Evolutionary conservation across 257 asterid species (phyloP).

Genomic region (Fraxinus anomala): DNA sequence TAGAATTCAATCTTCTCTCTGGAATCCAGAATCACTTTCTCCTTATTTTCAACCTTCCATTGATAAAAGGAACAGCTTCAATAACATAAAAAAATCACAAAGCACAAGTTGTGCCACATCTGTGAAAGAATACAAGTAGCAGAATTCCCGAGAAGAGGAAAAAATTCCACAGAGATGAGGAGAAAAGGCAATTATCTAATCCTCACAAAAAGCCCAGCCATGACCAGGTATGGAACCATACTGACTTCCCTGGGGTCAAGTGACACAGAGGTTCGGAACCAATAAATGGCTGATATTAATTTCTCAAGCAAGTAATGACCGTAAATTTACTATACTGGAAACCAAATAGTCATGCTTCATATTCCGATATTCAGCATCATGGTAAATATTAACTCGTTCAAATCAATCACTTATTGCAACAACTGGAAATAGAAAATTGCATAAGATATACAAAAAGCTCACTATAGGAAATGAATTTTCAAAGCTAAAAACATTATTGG

Average conservation of each 20-base stretch:
- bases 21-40: conserved; percentile 78
- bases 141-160: conserved; percentile 15
- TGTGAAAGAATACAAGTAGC: conserved; percentile 19
- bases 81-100: conserved; percentile 11
- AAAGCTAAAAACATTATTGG: background rate
- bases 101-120: conserved; percentile 12
- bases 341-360: background rate
- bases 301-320: background rate
- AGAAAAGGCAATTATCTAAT: background rate
- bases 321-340: background rate
- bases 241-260: conserved; percentile 10
- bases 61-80: conserved; percentile 33
- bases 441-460: conserved; percentile 10
- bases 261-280: background rate
- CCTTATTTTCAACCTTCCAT: conserved; percentile 72
- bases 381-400: conserved; percentile 21
- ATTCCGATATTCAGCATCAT: conserved; percentile 7
- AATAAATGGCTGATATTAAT: background rate
- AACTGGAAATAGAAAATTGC: background rate
- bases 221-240: conserved; percentile 5
- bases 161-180: background rate
- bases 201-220: conserved; percentile 1
- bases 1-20: conserved; percentile 93
- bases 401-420: conserved; percentile 5
- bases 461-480: background rate